Percentiles rank a stretch among this genome's conserved stretches.
These are phyloP conservation scores for Magnaporthales sp. DNA, from an alignment of 2,329 filamentous ascomycete genomes.

Conservation along the genomic window DNA sequence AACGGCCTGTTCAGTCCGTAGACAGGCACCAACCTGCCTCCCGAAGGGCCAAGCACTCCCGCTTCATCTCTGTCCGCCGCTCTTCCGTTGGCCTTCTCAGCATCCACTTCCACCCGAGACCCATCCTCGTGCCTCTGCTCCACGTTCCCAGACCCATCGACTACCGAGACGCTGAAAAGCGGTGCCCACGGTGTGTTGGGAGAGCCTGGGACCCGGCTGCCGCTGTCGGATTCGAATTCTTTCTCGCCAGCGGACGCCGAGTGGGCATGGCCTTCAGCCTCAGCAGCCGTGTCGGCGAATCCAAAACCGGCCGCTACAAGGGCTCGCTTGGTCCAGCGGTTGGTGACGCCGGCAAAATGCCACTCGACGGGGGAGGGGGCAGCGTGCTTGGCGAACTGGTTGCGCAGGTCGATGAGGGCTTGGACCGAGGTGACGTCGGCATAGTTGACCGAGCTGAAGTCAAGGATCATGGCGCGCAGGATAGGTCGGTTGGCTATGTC, in stretches of 20 bases:
- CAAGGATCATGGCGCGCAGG: constrained; percentile 67
- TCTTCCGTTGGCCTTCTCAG: neutral
- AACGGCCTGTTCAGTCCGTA: constrained; percentile 35
- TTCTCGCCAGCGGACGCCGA: neutral
- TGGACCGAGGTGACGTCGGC: constrained; percentile 91
- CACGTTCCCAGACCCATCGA: neutral
- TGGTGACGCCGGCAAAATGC: constrained; percentile 92
- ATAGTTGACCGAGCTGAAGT: constrained; percentile 90
- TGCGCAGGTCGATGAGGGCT: constrained; percentile 86
- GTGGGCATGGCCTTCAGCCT: neutral
- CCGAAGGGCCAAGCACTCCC: too few relatives aligned
- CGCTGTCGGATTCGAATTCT: constrained; percentile 3
- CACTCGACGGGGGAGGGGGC: constrained; percentile 78
- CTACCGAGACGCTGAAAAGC: constrained; percentile 2
- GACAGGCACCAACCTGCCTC: constrained; percentile 17
- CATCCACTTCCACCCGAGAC: neutral
- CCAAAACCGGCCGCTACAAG: constrained; percentile 84
- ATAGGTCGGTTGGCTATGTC: constrained; percentile 3
- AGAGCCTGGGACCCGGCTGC: neutral
- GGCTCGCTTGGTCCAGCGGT: constrained; percentile 89
- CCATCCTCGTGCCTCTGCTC: neutral
- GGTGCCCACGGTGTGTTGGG: constrained; percentile 1
- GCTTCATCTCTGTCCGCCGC: neutral
- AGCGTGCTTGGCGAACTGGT: constrained; percentile 82
- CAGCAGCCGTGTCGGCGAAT: neutral